Base-by-base conservation (phyloP, 2,329 filamentous ascomycete genomes). In the Drechslerella coelobrocha region DNA sequence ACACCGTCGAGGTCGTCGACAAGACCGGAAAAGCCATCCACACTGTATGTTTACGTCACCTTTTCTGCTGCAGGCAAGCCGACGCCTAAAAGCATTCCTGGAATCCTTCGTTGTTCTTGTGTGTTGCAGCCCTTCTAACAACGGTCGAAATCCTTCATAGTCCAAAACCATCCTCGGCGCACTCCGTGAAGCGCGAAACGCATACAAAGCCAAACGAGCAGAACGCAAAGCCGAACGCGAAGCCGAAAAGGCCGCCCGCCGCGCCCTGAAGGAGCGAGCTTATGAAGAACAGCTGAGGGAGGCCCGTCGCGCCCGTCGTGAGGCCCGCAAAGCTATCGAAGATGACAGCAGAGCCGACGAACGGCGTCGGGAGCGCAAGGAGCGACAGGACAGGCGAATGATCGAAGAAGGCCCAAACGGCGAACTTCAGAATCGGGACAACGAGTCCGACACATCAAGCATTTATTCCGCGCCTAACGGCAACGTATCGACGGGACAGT, bases 171-270 rank as follows among this genome's bases (percentile, higher is more conserved):
- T 75, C 48, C 75, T 75, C 60, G 68, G 69, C 26, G 75, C 75
- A 19, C 68, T 76, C 61, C 73, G 73, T 10, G 72, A 73, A 47
- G 75, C 75, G 14, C 72, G 73, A 27, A 73, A 73, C 27, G 75
- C 75, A n/a, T 76, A 76, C 60, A 74, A 73, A 48, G 55, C 72
- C 14, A 74, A 74, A 48, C 75, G 75, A 68, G 72, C 74, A 4
- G 74, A 75, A 72, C 75, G 75, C 52, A 71, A 73, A 43, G 65
- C 66, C 12, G 73, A 76, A 57, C 51, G 65, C 14, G 66, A 72
- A 5, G 66, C 59, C 8, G 66, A 65, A 50, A 72, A 63, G 60
- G 54, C 60, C 21, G 66, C 65, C 48, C 66, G 66, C 27, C 59
- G 62, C 65, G 75, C 54, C 19, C 37, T 45, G 55, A 73, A 48